Base-by-base conservation (phyloP, 2,329 filamentous ascomycete genomes). In the Xylariaceae sp. region DNA sequence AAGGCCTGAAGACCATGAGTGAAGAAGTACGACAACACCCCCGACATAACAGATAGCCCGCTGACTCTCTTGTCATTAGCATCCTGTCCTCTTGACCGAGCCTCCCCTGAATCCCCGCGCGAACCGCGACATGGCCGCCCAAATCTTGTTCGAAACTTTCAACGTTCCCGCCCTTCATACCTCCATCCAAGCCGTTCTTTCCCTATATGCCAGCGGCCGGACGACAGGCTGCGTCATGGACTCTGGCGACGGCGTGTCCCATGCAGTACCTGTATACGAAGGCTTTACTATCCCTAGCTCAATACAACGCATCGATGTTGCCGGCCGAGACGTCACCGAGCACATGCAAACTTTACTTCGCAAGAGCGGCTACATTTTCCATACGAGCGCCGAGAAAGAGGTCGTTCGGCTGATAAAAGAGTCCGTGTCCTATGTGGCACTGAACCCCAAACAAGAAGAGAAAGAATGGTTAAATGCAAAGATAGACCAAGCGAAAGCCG, bases 331-430 rank as follows among this genome's bases (percentile, higher is more conserved):
- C 67, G 89, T 98, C 17, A 98, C 93, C 37, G 93, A 98, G 68
- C 83, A 98, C 64, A 75, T 98, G 71, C 93, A 98, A 69, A 83
- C 86, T 49, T 72, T 97, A 57, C 74, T 98, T 56, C 81, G 93
- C 61, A 97, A 96, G 75, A 88, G 84, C 58, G 93, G 93, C 40
- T 89, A 93, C 64, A 82, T 96, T 16, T 95, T 98, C 67, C 92
- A 97, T 70, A 98, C 93, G 16, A 96, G 90, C 64, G 93, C 93
- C 11, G 93, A 98, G 75, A 98, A 98, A 73, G 93, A 98, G 71
- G 90, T 96, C n/a, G 93, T 98, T 47, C 82, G 92, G 55, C 79
- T 89, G 67, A 96, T 98, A 72, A 98, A 98, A 73, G 93, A 98
- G 76, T 88, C 87, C 63, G 85, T 89, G 38, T 86, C 88, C 46